phyloP scores from a whole-genome alignment of 2,329 filamentous ascomycete genomes.

The Conoideocrella luteorostrata region DNA sequence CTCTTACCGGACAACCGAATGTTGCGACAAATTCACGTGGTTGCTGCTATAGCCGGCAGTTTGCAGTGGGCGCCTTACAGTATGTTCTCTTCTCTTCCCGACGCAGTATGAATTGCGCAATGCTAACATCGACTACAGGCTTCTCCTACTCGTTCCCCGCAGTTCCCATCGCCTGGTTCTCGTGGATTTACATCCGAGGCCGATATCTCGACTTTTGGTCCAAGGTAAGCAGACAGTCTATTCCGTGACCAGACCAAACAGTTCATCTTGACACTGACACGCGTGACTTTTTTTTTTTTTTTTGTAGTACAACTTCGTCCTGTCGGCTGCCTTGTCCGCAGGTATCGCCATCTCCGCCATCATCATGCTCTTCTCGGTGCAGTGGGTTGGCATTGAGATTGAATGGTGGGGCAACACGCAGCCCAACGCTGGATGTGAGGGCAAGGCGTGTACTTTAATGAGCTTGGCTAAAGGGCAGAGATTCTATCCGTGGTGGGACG shows the following conservation, averaged over 20 bases:
- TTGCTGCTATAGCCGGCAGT: constrained; percentile 34
- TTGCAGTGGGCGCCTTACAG: constrained; percentile 38
- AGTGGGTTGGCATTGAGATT: constrained; percentile 29
- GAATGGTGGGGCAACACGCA: constrained; percentile 42
- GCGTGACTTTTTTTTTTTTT: neutral
- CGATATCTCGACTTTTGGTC: constrained; percentile 43
- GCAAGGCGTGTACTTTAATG: constrained; percentile 15
- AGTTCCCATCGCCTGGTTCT: constrained; percentile 40
- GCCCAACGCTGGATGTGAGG: constrained; percentile 18
- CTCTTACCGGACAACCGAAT: constrained; percentile 23
- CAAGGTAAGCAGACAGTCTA: constrained; percentile 21
- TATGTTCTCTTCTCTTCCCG: neutral
- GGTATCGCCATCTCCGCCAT: constrained; percentile 40
- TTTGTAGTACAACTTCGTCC: constrained; percentile 37
- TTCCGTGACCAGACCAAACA: too few relatives aligned
- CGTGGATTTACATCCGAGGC: constrained; percentile 40
- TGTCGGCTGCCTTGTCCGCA: constrained; percentile 38
- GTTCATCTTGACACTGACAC: too few relatives aligned
- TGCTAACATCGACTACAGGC: constrained; percentile 13
- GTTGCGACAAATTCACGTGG: constrained; percentile 35
- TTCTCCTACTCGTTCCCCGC: constrained; percentile 39
- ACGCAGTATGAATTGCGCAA: neutral
- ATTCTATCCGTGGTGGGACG: constrained; percentile 22
- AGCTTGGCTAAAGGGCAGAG: constrained; percentile 18
- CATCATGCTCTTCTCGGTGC: constrained; percentile 42